Evolutionary conservation across 2,329 filamentous ascomycete genomes (phyloP).

Genomic region (Emericellopsis atlantica): DNA sequence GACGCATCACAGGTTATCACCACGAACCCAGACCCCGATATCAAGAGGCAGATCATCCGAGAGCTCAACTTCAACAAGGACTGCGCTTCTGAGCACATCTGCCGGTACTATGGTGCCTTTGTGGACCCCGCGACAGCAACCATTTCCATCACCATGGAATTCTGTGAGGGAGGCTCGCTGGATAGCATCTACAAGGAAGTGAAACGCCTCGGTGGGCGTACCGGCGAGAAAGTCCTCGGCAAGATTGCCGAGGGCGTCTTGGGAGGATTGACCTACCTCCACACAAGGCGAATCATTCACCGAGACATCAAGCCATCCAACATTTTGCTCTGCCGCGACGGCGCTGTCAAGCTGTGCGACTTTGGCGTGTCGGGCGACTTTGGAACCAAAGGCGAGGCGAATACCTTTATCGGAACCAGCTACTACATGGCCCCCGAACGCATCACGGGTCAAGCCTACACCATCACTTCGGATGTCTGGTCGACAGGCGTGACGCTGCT

Average conservation of each 20-base stretch:
- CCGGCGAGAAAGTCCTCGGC: slow-evolving; percentile 91
- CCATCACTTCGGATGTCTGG: slow-evolving; percentile 98
- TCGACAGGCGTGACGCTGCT: slow-evolving; percentile 90
- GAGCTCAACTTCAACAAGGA: slow-evolving; percentile 97
- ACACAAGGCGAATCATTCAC: slow-evolving; percentile 94
- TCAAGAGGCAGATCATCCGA: slow-evolving; percentile 96
- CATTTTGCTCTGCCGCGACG: slow-evolving; percentile 82
- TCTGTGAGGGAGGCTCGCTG: slow-evolving; percentile 90
- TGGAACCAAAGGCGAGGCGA: slow-evolving; percentile 94
- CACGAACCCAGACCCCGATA: slow-evolving; percentile 91
- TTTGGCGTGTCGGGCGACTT: slow-evolving; percentile 97
- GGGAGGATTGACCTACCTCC: slow-evolving; percentile 86
- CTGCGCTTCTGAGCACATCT: slow-evolving; percentile 92
- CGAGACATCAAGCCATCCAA: slow-evolving; percentile 98
- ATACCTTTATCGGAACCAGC: slow-evolving; percentile 96
- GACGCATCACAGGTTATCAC: slow-evolving; percentile 66
- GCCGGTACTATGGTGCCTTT: slow-evolving; percentile 93
- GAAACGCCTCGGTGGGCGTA: slow-evolving; percentile 85
- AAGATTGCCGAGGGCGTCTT: slow-evolving; percentile 94
- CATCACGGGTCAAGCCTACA: slow-evolving; percentile 95
- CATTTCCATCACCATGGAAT: slow-evolving; percentile 98
- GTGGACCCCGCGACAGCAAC: slow-evolving; percentile 92
- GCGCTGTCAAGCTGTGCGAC: slow-evolving; percentile 94
- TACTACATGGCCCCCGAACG: slow-evolving; percentile 99
- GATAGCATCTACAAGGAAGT: slow-evolving; percentile 97